Base-by-base conservation (phyloP, 345 rosid species). In the Gossypium herbaceum region DNA sequence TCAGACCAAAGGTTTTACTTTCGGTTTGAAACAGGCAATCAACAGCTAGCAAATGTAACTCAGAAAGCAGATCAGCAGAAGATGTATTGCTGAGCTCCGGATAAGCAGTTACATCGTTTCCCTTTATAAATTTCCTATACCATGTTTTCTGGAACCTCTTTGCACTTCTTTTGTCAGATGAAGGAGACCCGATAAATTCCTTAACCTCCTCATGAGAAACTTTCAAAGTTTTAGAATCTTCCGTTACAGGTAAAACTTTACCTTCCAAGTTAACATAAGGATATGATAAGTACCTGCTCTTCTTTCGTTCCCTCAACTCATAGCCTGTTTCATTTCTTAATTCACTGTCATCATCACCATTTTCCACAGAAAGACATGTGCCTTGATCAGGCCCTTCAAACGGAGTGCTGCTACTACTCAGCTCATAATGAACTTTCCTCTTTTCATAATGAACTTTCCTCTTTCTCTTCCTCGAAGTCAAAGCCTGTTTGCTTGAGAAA, bases 231-330 rank as follows among this genome's bases (percentile, higher is more conserved):
- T 27, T 58, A n/a, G 61, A 29, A 43, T 77, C 82, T 72, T 81
- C 86, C 2, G 64, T 69, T 75, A 79, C 84, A 73, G 24, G 29
- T 48, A 62, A 76, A 22, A 75, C 73, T 64, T 77, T 86, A 9
- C 68, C 66, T 68, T 55, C 91, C 84, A 63, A 81, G 67, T 84
- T 85, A 29, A 91, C 82, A 76, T 78, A 91, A 57, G 95, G 95
- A 83, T 86, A 88, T 2, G 89, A 85, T 71, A 91, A 81, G 71
- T 87, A 91, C 85, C 81, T 91, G 84, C 96, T 91, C 86, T 82
- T 89, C 84, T 80, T 91, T 77, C 93, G 82, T 71, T 83, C 85
- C 81, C 93, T 87, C 52, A 78, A 74, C 34, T 83, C 91, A 52
- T 75, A 77, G 73, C 82, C 75, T 63, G 60, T 82, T n/a, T 77